Conservation (phyloP, 495 filamentous ascomycete genomes). For the Neurospora sp. region DNA sequence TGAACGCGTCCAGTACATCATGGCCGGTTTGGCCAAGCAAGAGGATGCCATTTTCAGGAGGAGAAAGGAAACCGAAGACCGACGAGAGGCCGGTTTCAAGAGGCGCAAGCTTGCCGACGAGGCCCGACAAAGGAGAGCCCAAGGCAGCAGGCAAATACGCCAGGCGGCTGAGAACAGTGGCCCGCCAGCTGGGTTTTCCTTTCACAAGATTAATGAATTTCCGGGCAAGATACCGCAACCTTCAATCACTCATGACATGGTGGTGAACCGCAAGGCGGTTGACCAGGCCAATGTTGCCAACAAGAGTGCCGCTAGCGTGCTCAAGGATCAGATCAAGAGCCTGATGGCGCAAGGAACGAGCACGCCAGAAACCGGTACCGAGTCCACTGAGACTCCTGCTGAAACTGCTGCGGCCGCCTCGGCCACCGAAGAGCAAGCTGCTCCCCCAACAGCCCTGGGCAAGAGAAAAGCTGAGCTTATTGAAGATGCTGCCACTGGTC, state of each 20-base stretch:
- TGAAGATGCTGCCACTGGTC: slow-evolving; percentile 46
- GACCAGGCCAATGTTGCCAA: slow-evolving; percentile 77
- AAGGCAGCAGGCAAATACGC: slow-evolving; percentile 14
- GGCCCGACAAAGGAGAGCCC: slow-evolving; percentile 3
- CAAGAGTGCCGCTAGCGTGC: slow-evolving; percentile 82
- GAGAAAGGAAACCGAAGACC: slow-evolving; percentile 71
- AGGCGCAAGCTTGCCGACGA: slow-evolving; percentile 64
- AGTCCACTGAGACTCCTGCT: slow-evolving; percentile 7
- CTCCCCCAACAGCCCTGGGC: slow-evolving; percentile 34
- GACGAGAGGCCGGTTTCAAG: slow-evolving; percentile 66
- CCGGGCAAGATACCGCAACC: slow-evolving; percentile 51
- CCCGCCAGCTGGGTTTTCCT: slow-evolving; percentile 15
- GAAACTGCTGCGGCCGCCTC: slow-evolving; percentile 9
- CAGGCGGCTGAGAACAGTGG: slow-evolving; percentile 11
- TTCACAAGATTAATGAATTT: slow-evolving; percentile 38
- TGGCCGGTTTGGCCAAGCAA: slow-evolving; percentile 83
- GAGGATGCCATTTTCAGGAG: slow-evolving; percentile 90
- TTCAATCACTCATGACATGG: slow-evolving; percentile 72
- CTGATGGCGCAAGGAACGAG: slow-evolving; percentile 26
- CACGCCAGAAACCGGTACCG: neutral
- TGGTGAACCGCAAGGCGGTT: slow-evolving; percentile 66
- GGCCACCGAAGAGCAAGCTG: slow-evolving; percentile 8
- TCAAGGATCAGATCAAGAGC: slow-evolving; percentile 69
- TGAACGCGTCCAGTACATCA: slow-evolving; percentile 74
- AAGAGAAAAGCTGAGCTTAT: slow-evolving; percentile 51